Evolutionary conservation across 495 filamentous ascomycete species (phyloP), one percentile per base, ranked within the genome.

Genomic region (Podospora pseudocomata): DNA sequence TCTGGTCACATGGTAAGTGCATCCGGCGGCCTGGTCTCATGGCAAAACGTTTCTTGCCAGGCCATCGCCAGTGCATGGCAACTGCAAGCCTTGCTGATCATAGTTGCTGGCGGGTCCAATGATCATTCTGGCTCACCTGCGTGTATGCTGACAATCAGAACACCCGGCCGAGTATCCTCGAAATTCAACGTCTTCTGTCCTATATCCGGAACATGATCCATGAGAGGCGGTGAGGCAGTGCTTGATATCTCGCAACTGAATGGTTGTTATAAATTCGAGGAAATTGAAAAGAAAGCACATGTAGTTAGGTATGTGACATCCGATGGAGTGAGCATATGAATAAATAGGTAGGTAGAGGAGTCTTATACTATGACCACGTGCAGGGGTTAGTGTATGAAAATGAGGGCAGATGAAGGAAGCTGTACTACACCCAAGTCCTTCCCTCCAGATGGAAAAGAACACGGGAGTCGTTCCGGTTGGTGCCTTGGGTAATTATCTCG

Each of bases 11-110:
- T 62, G 59, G 55, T 18, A 19, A 19, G 55, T 26, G 55, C 4
- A 19, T 9, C 3, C 15, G n/a, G 55, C 55, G 55, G 55, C 55
- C 55, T 58, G 55, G n/a, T 63, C 61, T 20, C 61, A 63, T 63
- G n/a, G 59, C 27, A 28, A 63, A 63, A 49, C 61, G 13, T 39
- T 63, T 32, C 23, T 32, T 63, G 61, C 59, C 61, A 63, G 30
- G 61, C 61, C 61, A 39, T 20, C 61, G 28, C 28, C 27, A 34
- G 55, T 20, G 55, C 55, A 11, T 58, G 55, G 55, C 55, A 58
- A 58, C 55, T 58, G 55, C 55, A 58, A 58, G 55, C 55, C n/a
- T 58, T 18, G 55, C 55, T 26, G 55, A 58, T 58, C 55, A 58
- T 58, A 32, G 13, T 49, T 49, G 7, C 9, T 3, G 39, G 9